Conservation (phyloP, 176 grass and related monocot genomes). For the Elaeis guineensis region DNA sequence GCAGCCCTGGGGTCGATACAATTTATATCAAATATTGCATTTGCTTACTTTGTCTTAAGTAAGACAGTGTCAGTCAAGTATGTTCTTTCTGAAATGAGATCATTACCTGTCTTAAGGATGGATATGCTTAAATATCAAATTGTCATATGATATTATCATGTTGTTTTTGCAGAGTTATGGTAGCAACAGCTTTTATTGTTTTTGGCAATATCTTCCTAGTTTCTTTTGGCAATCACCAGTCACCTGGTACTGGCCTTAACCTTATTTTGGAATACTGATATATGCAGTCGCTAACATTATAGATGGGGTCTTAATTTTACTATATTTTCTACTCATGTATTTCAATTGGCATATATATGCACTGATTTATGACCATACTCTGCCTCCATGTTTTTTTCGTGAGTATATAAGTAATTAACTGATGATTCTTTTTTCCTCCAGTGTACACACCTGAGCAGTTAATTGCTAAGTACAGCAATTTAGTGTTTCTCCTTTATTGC, state of each 20-base stretch:
- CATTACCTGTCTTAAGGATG: constrained; percentile 6
- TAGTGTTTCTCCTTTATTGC: constrained; percentile 96
- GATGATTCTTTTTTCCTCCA: constrained; percentile 27
- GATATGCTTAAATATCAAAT: background rate
- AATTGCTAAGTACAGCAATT: constrained; percentile 80
- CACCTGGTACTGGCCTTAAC: constrained; percentile 61
- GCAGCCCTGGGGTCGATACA: constrained; percentile 98
- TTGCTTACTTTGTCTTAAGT: constrained; percentile 93
- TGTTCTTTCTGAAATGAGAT: constrained; percentile 31
- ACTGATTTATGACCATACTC: too few relatives aligned
- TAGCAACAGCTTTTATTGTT: constrained; percentile 91
- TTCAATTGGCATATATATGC: too few relatives aligned
- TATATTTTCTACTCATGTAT: too few relatives aligned
- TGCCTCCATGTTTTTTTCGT: too few relatives aligned
- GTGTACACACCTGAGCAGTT: constrained; percentile 93
- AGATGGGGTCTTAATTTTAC: too few relatives aligned
- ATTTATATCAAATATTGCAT: constrained; percentile 94
- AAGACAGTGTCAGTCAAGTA: constrained; percentile 92
- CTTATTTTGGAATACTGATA: background rate
- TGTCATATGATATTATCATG: constrained; percentile 9
- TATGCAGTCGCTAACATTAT: too few relatives aligned
- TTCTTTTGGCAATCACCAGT: constrained; percentile 96
- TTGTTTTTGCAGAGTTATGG: constrained; percentile 75
- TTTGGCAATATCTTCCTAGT: constrained; percentile 92
- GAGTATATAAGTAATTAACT: constrained; percentile 8